Evolutionary conservation across 2,329 filamentous ascomycete species (phyloP).

Genomic region (Sordariomycetes sp.): DNA sequence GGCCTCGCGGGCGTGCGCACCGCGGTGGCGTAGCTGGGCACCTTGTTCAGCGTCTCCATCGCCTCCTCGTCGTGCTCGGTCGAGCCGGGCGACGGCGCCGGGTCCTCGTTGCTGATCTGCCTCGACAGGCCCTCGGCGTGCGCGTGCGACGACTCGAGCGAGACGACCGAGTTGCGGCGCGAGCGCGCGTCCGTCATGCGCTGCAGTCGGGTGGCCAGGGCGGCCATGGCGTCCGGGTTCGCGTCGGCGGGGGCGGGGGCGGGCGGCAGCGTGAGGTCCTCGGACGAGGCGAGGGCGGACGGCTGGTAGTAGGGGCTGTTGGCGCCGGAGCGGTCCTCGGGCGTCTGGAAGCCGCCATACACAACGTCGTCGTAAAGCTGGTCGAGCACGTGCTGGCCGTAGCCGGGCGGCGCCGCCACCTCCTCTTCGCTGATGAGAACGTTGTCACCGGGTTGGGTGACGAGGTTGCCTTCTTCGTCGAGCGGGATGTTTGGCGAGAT

Average conservation of each 20-base stretch:
- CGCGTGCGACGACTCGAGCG: constrained; percentile 4
- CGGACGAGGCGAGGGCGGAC: constrained; percentile 65
- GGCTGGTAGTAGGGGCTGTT: constrained; percentile 69
- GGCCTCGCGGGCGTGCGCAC: constrained; percentile 53
- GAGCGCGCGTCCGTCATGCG: constrained; percentile 48
- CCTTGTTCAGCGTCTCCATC: constrained; percentile 56
- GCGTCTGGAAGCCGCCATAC: constrained; percentile 67
- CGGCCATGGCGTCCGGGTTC: constrained; percentile 25
- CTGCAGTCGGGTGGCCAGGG: constrained; percentile 56
- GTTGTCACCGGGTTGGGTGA: constrained; percentile 30
- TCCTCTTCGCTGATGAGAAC: constrained; percentile 22
- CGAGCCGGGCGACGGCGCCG: constrained; percentile 27
- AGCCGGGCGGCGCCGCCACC: constrained; percentile 72
- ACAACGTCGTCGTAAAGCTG: constrained; percentile 85
- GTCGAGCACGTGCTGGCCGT: constrained; percentile 83
- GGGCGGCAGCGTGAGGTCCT: constrained; percentile 48
- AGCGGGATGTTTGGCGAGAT: constrained; percentile 90
- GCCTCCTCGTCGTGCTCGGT: constrained; percentile 43
- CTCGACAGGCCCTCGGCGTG: neutral
- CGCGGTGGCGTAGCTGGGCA: constrained; percentile 69
- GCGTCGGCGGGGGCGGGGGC: neutral
- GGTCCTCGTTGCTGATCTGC: neutral
- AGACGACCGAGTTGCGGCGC: constrained; percentile 23
- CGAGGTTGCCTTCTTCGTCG: constrained; percentile 75
- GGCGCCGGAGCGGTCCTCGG: constrained; percentile 58